phyloP scores from a whole-genome alignment of 352 stramenopile species.

The Pythium biforme region DNA sequence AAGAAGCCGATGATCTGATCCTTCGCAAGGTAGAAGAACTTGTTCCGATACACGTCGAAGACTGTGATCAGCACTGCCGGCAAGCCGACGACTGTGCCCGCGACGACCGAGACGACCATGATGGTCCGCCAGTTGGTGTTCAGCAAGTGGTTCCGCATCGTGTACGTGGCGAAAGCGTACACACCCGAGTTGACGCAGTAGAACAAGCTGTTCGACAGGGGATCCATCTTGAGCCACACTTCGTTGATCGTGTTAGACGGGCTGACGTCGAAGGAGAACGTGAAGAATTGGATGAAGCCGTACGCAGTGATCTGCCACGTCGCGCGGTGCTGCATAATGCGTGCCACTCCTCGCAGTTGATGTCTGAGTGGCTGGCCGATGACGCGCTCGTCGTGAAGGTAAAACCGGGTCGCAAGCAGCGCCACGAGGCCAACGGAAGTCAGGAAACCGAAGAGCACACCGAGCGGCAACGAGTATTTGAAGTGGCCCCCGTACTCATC shows the following conservation, averaged over 20 bases:
- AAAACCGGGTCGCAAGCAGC: conserved; percentile 37
- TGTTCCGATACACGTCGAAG: conserved; percentile 59
- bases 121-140: conserved; percentile 62
- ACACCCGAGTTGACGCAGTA: conserved; percentile 51
- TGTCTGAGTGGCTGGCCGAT: conserved; percentile 22
- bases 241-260: conserved; percentile 53
- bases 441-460: conserved; percentile 40
- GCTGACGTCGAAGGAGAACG: conserved; percentile 56
- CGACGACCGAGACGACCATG: conserved; percentile 47
- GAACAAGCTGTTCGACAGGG: conserved; percentile 60
- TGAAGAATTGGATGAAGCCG: conserved; percentile 68
- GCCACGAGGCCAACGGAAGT: conserved; percentile 32
- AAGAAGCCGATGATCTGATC: conserved; percentile 55
- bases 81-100: conserved; percentile 37
- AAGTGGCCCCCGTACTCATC: conserved; percentile 53
- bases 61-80: conserved; percentile 44
- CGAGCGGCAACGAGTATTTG: conserved; percentile 40
- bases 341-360: conserved; percentile 50
- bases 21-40: conserved; percentile 62
- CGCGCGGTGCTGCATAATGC: conserved; percentile 56
- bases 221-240: conserved; percentile 60
- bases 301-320: conserved; percentile 76
- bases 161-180: conserved; percentile 52
- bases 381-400: conserved; percentile 39
- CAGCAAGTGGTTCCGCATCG: conserved; percentile 55